Conservation (phyloP, 1,139 yeast genomes). For the Blastobotrys elegans region DNA sequence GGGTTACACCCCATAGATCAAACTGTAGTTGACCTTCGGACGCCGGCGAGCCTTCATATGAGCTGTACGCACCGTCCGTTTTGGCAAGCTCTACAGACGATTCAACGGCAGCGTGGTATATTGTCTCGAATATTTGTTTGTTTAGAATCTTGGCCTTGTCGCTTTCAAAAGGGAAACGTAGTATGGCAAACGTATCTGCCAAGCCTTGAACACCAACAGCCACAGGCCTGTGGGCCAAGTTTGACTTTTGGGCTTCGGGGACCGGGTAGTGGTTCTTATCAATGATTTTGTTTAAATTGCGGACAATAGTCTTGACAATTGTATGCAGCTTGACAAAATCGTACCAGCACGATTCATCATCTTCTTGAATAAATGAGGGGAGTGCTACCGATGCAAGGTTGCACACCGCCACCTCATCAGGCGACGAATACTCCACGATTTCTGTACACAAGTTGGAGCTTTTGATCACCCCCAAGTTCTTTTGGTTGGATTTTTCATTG, state of each 20-base stretch:
- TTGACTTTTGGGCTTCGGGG: conserved; percentile 54
- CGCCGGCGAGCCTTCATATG: conserved; percentile 66
- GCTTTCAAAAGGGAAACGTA: conserved; percentile 66
- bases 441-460: conserved; percentile 81
- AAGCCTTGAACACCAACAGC: conserved; percentile 80
- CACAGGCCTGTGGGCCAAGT: conserved; percentile 63
- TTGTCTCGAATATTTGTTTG: conserved; percentile 72
- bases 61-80: conserved; percentile 51
- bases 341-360: conserved; percentile 40
- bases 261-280: conserved; percentile 68
- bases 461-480: conserved; percentile 72
- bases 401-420: conserved; percentile 79
- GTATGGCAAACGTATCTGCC: conserved; percentile 62
- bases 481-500: conserved; percentile 68
- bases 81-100: conserved; percentile 61
- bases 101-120: conserved; percentile 75
- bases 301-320: conserved; percentile 56
- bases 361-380: conserved; percentile 50
- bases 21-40: conserved; percentile 63
- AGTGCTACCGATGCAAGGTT: conserved; percentile 75
- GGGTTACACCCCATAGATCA: conserved; percentile 62
- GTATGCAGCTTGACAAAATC: conserved; percentile 58
- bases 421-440: conserved; percentile 71
- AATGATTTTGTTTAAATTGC: conserved; percentile 61
- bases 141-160: conserved; percentile 54